These are phyloP conservation scores for Boletus tomentosulus DNA, from an alignment of 768 basidiomycete species.

Conservation along the genomic window DNA sequence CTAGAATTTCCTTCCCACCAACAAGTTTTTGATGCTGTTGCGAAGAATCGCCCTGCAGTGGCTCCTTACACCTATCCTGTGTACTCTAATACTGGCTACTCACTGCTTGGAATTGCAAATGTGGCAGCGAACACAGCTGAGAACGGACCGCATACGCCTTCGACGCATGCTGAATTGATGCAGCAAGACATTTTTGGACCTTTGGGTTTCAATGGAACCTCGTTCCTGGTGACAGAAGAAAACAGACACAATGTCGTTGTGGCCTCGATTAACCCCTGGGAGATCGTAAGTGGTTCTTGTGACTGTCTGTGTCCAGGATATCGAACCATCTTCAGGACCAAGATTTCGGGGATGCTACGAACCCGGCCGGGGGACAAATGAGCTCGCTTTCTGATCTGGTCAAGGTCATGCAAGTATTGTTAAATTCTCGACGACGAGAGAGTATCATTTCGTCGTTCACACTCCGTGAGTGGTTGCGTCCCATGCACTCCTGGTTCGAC, in stretches of 20 bases:
- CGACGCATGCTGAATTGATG: slow-evolving; percentile 41
- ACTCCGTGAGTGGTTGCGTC: slow-evolving; percentile 42
- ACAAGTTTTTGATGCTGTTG: slow-evolving; percentile 34
- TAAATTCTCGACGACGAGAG: slow-evolving; percentile 37
- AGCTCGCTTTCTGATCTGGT: slow-evolving; percentile 45
- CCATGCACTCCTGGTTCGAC: slow-evolving; percentile 36
- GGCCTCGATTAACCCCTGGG: slow-evolving; percentile 31
- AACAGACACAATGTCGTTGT: slow-evolving; percentile 38
- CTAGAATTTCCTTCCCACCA: slow-evolving; percentile 31
- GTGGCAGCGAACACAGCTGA: slow-evolving; percentile 30
- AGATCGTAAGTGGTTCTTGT: slow-evolving; percentile 29
- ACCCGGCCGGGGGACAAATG: slow-evolving; percentile 49
- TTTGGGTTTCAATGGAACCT: slow-evolving; percentile 40
- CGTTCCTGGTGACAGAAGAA: slow-evolving; percentile 38
- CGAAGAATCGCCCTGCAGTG: slow-evolving; percentile 36
- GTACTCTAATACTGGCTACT: slow-evolving; percentile 40
- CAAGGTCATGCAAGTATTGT: slow-evolving; percentile 41
- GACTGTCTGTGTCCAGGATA: background rate
- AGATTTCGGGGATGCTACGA: slow-evolving; percentile 36
- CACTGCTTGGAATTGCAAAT: slow-evolving; percentile 33
- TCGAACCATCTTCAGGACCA: slow-evolving; percentile 30
- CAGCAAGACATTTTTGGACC: slow-evolving; percentile 48
- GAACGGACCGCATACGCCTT: slow-evolving; percentile 14
- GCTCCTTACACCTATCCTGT: slow-evolving; percentile 41
- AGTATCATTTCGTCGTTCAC: slow-evolving; percentile 33